Evolutionary conservation across 2,329 filamentous ascomycete species (phyloP).

Genomic region (Grosmannia huntii): DNA sequence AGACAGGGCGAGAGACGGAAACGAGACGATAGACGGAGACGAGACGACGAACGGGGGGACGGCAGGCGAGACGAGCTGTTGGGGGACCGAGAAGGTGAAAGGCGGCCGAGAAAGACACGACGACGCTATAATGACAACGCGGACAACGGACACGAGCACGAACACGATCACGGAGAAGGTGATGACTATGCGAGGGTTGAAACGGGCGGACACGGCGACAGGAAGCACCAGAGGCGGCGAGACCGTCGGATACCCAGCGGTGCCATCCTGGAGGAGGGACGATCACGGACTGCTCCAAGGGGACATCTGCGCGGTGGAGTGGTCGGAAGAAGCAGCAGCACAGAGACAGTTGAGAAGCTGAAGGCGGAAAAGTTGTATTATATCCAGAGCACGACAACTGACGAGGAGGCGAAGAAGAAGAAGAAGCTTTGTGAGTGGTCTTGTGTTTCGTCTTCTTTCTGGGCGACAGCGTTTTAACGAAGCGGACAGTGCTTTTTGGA

Average conservation of each 20-base stretch:
- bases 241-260: conserved; percentile 56
- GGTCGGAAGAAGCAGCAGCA: conserved; percentile 36
- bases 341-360: conserved; percentile 36
- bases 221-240: conserved; percentile 6
- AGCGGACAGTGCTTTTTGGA: conserved; percentile 34
- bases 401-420: conserved; percentile 18
- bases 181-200: conserved; percentile 9
- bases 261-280: conserved; percentile 55
- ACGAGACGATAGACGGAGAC: neutral
- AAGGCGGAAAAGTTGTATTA: conserved; percentile 28
- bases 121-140: neutral
- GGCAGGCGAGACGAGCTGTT: neutral
- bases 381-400: conserved; percentile 21
- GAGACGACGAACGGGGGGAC: neutral
- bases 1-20: neutral
- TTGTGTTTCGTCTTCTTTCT: neutral
- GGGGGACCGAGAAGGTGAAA: neutral
- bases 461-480: neutral
- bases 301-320: conserved; percentile 24
- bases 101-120: neutral
- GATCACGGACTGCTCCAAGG: conserved; percentile 14
- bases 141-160: neutral
- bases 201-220: conserved; percentile 5
- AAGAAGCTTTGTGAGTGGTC: conserved; percentile 46
- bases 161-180: neutral